Percentiles rank a stretch among this genome's conserved stretches.
phyloP scores from a whole-genome alignment of 495 filamentous ascomycete species.

The Copromyces sp. region DNA sequence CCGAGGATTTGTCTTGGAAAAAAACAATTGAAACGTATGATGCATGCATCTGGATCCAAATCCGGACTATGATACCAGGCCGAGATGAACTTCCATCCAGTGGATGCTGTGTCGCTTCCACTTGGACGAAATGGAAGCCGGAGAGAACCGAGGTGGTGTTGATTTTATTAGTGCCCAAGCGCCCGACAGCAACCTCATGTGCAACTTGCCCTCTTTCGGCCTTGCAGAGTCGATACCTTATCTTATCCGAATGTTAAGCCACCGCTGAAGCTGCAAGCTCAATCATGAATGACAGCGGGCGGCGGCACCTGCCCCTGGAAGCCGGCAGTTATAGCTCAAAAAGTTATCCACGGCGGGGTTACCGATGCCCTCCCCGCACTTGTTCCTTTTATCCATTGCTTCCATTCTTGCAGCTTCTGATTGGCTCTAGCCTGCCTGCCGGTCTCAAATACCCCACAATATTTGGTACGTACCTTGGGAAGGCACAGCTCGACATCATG shows the following conservation, averaged over 20 bases:
- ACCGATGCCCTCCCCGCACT: neutral
- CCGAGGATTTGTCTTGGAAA: neutral
- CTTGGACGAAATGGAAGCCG: neutral
- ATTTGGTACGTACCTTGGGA: neutral
- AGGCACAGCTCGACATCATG: neutral
- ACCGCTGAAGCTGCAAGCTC: neutral
- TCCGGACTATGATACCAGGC: neutral
- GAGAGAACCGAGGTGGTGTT: neutral
- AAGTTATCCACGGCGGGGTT: neutral
- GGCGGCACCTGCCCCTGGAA: neutral
- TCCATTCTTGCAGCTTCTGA: neutral
- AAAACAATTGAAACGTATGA: neutral
- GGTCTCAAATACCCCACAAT: neutral
- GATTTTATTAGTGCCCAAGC: neutral
- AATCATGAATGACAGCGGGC: neutral
- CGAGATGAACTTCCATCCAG: neutral
- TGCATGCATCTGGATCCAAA: neutral
- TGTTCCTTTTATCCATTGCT: neutral
- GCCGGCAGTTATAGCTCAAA: neutral
- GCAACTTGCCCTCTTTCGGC: neutral
- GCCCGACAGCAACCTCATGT: neutral
- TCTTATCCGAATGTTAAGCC: neutral
- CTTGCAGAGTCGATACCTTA: too few species aligned
- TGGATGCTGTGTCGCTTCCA: neutral
- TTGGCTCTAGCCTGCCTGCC: neutral